A percentile compares a stretch with the other conserved stretches of the same genome.
Conservation (phyloP, 2,329 filamentous ascomycete genomes). For the Claviceps monticola region DNA sequence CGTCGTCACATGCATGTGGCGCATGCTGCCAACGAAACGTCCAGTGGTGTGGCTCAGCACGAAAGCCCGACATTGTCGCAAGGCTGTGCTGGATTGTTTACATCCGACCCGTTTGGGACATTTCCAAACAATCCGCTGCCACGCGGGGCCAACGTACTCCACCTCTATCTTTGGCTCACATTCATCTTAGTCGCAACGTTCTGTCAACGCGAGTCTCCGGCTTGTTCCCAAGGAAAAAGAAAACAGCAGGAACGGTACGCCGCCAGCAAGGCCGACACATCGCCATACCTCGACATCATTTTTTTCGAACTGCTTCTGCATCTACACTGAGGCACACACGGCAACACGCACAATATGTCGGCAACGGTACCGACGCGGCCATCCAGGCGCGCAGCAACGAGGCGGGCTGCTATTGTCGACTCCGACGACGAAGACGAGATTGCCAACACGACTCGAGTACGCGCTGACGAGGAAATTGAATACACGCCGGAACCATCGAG, state of each 20-base stretch:
- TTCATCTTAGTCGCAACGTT: not conserved
- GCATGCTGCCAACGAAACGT: not conserved
- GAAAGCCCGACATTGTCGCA: not conserved
- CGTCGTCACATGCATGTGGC: slow-evolving; percentile 13
- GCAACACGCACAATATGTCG: slow-evolving; percentile 14
- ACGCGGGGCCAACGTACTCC: slow-evolving; percentile 10
- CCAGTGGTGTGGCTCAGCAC: not conserved
- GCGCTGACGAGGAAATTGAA: slow-evolving; percentile 58
- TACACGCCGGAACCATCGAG: slow-evolving; percentile 60
- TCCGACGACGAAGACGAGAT: slow-evolving; percentile 63
- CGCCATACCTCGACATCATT: not conserved
- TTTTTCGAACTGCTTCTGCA: not conserved
- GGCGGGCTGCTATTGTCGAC: slow-evolving; percentile 63
- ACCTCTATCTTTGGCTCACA: not conserved
- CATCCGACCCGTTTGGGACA: slow-evolving; percentile 22
- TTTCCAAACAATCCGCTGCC: slow-evolving; percentile 23
- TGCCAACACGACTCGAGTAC: slow-evolving; percentile 33
- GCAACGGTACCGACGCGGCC: slow-evolving; percentile 21
- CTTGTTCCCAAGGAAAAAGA: not conserved
- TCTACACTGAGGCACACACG: not conserved
- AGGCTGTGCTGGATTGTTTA: slow-evolving; percentile 22
- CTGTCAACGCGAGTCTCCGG: not conserved
- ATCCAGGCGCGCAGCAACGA: slow-evolving; percentile 33
- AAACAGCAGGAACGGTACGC: not conserved
- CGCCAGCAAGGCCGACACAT: no score